Evolutionary conservation across 345 rosid genomes (phyloP), one percentile per base, ranked within the genome.

Genomic region (Hibiscus mutabilis): DNA sequence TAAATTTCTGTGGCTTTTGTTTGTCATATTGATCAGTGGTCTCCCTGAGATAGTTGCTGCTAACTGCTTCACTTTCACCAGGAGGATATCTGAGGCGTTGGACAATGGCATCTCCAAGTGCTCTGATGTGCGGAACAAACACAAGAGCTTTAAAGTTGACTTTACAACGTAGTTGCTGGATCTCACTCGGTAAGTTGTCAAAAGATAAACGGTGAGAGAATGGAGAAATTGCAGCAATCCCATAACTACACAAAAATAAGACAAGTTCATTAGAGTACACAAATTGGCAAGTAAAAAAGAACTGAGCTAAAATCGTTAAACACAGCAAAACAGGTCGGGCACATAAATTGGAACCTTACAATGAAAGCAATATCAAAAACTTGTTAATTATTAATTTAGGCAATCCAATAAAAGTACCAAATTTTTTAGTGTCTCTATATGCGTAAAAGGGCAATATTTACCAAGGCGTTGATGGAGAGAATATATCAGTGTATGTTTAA

Each of bases 121-220:
- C 81, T 78, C 79, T 86, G 73, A 95, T 82, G 81, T 86, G 92
- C 16, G 96, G 91, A 29, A 92, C 96, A 77, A 95, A 95, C 63
- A 73, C 78, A 70, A 95, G 73, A 3, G 94, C 99, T 82, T 92
- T 84, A 78, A 95, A 95, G 74, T 90, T 92, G 53, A 88, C 99
- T 89, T 90, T 95, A 79, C 98, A 95, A 19, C 99, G 91, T 16
- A 95, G 67, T 42, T 84, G 79, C 69, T 90, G 97, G 51, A 92
- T 86, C 71, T 83, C 86, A 77, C 74, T 79, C 0, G 96, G 96
- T 74, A 92, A 82, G 78, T 87, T 88, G 77, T 95, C 99, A 58
- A 89, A 95, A 56, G 97, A 85, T 71, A 95, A 75, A 27, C 98
- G 99, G 58, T 95, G 99, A 56, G 99, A 95, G 76, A 92, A 95